Evolutionary conservation across 768 basidiomycete species (phyloP), one percentile per base, ranked within the genome.

Genomic region (Lactarius tabidus): DNA sequence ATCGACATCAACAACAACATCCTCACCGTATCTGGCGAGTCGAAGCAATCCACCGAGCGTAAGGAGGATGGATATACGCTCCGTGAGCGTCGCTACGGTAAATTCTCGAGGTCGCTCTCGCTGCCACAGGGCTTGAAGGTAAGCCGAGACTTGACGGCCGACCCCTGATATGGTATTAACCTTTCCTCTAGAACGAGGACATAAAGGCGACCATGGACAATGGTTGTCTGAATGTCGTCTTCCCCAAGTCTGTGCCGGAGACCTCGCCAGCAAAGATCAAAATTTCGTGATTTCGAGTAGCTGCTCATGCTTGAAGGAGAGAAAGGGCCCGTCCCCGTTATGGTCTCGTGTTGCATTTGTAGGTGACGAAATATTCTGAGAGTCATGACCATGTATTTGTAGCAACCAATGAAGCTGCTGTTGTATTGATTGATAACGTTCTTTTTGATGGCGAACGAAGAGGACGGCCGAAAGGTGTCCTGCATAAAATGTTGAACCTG

Each of bases 1-100:
- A 80, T 87, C 67, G 84, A 86, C 61, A 69, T 84, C 9, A 78
- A 80, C 64, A 77, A 81, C 65, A 79, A 81, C 64, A 74, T 77
- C 2, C 79, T 87, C 57, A 81, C 73, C 53, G 71, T 87, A 56
- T 80, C 83, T 3, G 86, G 83, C 12, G 81, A 87, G 74, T 75
- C 70, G 28, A 77, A 73, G 52, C 55, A 70, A 48, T 70, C 73
- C 7, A 57, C 72, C 15, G 68, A 80, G 29, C 74, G 73, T 38
- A 74, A 81, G 2, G 78, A 75, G 60, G 63, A 66, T 29, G 76
- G 76, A 8, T 79, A 73, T 56, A 68, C 72, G 7, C 73, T 80
- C 17, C 75, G 75, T 64, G 74, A 76, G 69, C 71, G 73, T 31
- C 67, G 70, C 31, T 71, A 65, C 60, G 74, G 75, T 48, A 70